Evolutionary conservation across 129 eudicot genomes (phyloP), one percentile per base, ranked within the genome.

Genomic region (Dittrichia graveolens): DNA sequence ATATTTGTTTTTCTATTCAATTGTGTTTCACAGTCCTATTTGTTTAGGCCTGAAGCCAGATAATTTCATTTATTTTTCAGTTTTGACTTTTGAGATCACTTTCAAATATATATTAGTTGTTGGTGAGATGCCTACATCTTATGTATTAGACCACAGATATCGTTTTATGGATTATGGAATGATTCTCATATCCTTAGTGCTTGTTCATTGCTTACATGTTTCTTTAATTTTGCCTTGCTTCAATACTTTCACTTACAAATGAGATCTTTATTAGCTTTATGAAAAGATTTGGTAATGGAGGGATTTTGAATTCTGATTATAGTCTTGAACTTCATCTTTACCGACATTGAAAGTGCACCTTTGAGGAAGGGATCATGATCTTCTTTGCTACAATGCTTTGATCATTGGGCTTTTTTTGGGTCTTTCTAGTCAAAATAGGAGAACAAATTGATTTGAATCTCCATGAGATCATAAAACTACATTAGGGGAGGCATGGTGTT

Each of bases 261-360:
- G 31, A 41, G 6, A 16, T 41, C 15, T 62, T 53, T 69, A 37
- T 69, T 40, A 18, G 74, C 61, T 69, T 40, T 68, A 14, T 68
- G 61, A 50, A 48, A 38, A 68, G 16, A 50, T 50, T 37, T 19
- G 31, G 19, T 47, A 47, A n/a, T 42, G 24, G 41, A 7, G 5
- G 70, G 49, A 14, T 16, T 8, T 10, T 3, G 43, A 3, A 16
- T 39, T 39, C 40, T 4, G 18, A 42, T 42, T 63, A 6, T 16
- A 15, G 5, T 42, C 49, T 13, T 52, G 58, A 15, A 14, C 58
- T 14, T 52, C 31, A 52, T 15, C 8, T n/a, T 52, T n/a, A 6
- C 6, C 16, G 58, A 14, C 8, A 14, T 52, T 52, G 24, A 52
- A 52, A 52, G 15, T 52, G 24, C 24, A 52, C 31, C 31, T 14